Evolutionary conservation across 768 basidiomycete genomes (phyloP).

Genomic region (Lactarius deliciosus): DNA sequence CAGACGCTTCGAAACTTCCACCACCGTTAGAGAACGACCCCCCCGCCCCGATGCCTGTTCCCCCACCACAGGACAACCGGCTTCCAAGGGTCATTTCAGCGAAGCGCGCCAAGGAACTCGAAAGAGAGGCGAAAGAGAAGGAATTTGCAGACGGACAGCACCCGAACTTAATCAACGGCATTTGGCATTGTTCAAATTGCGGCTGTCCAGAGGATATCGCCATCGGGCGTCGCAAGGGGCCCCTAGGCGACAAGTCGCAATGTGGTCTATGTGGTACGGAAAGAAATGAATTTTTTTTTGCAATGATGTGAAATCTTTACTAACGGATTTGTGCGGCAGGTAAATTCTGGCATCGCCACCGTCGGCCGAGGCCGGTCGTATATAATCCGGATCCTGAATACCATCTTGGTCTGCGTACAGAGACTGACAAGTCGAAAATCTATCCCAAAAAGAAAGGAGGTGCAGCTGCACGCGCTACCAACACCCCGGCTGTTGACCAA

Average conservation of each 20-base stretch:
- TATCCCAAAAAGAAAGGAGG: constrained; percentile 58
- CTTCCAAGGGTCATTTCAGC: constrained; percentile 50
- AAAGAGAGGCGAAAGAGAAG: constrained; percentile 79
- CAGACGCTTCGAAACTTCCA: constrained; percentile 56
- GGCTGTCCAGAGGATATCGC: constrained; percentile 88
- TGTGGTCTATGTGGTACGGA: constrained; percentile 89
- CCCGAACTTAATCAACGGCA: constrained; percentile 75
- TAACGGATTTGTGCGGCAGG: constrained; percentile 45
- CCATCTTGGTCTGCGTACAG: constrained; percentile 57
- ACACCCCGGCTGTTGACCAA: constrained; percentile 36
- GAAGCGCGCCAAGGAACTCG: constrained; percentile 69
- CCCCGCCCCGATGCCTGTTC: constrained; percentile 40
- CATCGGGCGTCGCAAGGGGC: constrained; percentile 84
- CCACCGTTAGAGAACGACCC: constrained; percentile 64
- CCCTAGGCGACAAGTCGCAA: constrained; percentile 84
- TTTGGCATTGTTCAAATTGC: constrained; percentile 96
- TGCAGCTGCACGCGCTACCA: constrained; percentile 49
- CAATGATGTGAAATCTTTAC: not conserved
- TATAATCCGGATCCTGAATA: constrained; percentile 75
- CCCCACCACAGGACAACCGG: constrained; percentile 46
- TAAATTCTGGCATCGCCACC: constrained; percentile 88
- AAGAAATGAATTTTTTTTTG: constrained; percentile 6
- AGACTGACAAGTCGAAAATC: constrained; percentile 56
- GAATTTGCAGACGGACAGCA: constrained; percentile 84
- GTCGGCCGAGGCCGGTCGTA: constrained; percentile 74